Conservation (phyloP, 306 rosid genomes). For the Fagus sylvatica region DNA sequence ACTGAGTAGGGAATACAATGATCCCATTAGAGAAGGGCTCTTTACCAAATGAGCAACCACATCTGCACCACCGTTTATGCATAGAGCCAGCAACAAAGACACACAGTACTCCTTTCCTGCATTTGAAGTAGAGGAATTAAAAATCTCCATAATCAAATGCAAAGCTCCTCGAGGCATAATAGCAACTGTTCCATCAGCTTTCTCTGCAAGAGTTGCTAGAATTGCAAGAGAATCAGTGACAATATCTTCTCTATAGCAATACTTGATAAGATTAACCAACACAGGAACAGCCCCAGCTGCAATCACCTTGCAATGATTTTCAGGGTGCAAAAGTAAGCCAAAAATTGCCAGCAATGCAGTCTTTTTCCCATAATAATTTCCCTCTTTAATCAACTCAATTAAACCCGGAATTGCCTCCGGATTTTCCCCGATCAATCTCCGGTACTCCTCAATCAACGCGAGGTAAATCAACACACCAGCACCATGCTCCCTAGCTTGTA, state of each 20-base stretch:
- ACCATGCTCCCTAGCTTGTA: conserved; percentile 60
- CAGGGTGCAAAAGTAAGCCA: conserved; percentile 53
- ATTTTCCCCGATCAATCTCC: conserved; percentile 52
- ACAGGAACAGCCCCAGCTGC: conserved; percentile 51
- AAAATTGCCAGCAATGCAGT: conserved; percentile 71
- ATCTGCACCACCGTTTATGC: conserved; percentile 54
- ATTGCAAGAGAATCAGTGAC: conserved; percentile 63
- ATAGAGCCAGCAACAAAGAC: conserved; percentile 64
- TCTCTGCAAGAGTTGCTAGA: conserved; percentile 66
- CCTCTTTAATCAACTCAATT: conserved; percentile 45
- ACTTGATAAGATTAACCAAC: conserved; percentile 40
- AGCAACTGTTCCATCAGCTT: conserved; percentile 45
- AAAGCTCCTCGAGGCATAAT: conserved; percentile 44
- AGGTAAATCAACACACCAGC: conserved; percentile 76
- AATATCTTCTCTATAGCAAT: conserved; percentile 48
- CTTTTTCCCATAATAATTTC: conserved; percentile 52
- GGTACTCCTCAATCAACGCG: conserved; percentile 55
- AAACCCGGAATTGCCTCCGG: conserved; percentile 59
- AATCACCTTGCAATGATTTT: conserved; percentile 51
- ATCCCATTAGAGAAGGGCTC: conserved; percentile 59
- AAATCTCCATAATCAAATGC: conserved; percentile 39
- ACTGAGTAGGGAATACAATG: conserved; percentile 57
- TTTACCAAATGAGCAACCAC: conserved; percentile 56
- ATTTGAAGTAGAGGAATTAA: conserved; percentile 53
- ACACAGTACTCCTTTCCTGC: conserved; percentile 67